phyloP scores from a whole-genome alignment of 768 basidiomycete genomes.

The Russula sp. region DNA sequence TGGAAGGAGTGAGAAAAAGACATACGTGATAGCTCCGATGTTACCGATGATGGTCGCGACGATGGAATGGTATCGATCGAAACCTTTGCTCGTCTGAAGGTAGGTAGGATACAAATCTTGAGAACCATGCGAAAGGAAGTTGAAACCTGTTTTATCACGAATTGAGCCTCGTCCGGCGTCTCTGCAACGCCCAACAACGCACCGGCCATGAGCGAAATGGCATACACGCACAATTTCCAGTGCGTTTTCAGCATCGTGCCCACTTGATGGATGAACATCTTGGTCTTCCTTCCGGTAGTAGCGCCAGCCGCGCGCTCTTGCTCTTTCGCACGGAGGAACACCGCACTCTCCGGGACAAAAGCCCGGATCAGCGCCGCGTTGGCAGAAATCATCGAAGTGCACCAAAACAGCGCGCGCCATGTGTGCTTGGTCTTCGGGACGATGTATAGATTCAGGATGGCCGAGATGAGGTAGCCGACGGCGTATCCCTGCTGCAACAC shows the following conservation, averaged over 20 bases:
- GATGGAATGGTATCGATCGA: slow-evolving; percentile 29
- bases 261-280: slow-evolving; percentile 65
- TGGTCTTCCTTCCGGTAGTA: slow-evolving; percentile 45
- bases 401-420: slow-evolving; percentile 84
- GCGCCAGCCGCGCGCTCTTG: slow-evolving; percentile 38
- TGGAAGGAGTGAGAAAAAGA: not conserved
- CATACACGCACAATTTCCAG: slow-evolving; percentile 80
- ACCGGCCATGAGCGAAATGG: slow-evolving; percentile 72
- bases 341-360: slow-evolving; percentile 67
- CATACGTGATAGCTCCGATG: slow-evolving; percentile 27
- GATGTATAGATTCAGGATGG: slow-evolving; percentile 69
- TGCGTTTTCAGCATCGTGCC: slow-evolving; percentile 71
- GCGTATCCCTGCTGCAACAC: slow-evolving; percentile 88
- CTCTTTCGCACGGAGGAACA: slow-evolving; percentile 61
- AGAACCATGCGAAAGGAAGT: slow-evolving; percentile 46
- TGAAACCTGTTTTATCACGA: slow-evolving; percentile 32
- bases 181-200: not conserved
- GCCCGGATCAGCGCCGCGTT: slow-evolving; percentile 63
- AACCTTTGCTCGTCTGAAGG: slow-evolving; percentile 30
- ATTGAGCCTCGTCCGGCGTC: not conserved
- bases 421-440: slow-evolving; percentile 30
- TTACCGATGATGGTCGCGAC: slow-evolving; percentile 41
- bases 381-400: slow-evolving; percentile 58
- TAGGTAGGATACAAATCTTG: slow-evolving; percentile 39
- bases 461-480: slow-evolving; percentile 76